phyloP scores from a whole-genome alignment of 106 monocot genomes.

The Triglochin maritima region DNA sequence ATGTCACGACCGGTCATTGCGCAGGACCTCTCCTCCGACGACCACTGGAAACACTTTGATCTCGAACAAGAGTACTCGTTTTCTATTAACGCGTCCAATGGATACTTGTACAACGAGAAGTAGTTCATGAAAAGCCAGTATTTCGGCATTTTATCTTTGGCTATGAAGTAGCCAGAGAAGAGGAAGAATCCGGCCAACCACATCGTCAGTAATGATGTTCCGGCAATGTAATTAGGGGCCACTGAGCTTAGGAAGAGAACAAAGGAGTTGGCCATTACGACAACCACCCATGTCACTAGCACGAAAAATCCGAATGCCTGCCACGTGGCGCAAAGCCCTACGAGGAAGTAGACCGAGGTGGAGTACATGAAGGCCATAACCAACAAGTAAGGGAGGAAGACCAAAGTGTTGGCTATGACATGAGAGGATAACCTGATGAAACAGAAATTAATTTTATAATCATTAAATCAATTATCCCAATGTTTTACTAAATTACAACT shows the following conservation, averaged over 20 bases:
- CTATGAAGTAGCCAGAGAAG: constrained; percentile 91
- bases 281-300: constrained; percentile 60
- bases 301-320: constrained; percentile 59
- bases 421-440: constrained; percentile 50
- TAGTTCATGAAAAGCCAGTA: constrained; percentile 93
- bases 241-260: constrained; percentile 79
- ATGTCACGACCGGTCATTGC: constrained; percentile 49
- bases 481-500: too few relatives aligned
- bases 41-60: constrained; percentile 46
- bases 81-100: constrained; percentile 69
- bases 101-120: constrained; percentile 78
- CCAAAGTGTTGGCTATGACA: constrained; percentile 61
- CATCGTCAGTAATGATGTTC: constrained; percentile 72
- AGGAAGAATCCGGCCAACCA: constrained; percentile 86
- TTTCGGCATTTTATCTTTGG: constrained; percentile 65
- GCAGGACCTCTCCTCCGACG: constrained; percentile 29
- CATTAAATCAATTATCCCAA: too few relatives aligned
- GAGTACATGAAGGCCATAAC: constrained; percentile 60
- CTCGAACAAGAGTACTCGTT: constrained; percentile 80
- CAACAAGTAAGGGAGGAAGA: constrained; percentile 89
- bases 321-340: constrained; percentile 67
- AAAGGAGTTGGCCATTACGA: constrained; percentile 91
- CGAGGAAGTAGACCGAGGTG: constrained; percentile 67
- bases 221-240: constrained; percentile 89
- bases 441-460: too few relatives aligned